These are phyloP conservation scores for Penicillium glabrum DNA, from an alignment of 2,329 filamentous ascomycete genomes.

Conservation along the genomic window DNA sequence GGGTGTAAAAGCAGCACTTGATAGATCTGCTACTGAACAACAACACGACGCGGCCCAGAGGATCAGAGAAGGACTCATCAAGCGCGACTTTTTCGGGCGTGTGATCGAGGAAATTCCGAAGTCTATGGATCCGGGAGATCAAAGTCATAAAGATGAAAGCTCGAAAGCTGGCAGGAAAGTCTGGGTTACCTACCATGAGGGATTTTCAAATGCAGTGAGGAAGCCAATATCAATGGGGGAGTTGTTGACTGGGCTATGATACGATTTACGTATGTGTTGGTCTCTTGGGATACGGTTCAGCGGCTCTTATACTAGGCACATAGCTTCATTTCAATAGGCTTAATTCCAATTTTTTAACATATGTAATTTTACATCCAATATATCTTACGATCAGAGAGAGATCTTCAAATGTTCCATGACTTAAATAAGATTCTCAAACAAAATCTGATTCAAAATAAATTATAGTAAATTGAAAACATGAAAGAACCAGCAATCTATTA, in stretches of 20 bases:
- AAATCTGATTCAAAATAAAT: background rate
- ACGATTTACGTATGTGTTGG: slow-evolving; percentile 5
- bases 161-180: slow-evolving; percentile 58
- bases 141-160: slow-evolving; percentile 33
- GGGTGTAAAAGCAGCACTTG: slow-evolving; percentile 16
- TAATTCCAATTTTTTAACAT: background rate
- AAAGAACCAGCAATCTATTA: background rate
- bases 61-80: slow-evolving; percentile 48
- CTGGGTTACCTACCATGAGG: slow-evolving; percentile 89
- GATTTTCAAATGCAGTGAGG: slow-evolving; percentile 85
- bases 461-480: background rate
- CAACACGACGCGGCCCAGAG: slow-evolving; percentile 26
- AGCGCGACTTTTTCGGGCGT: slow-evolving; percentile 84
- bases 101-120: slow-evolving; percentile 54
- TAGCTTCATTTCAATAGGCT: background rate
- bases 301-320: background rate
- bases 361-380: background rate
- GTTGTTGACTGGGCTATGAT: slow-evolving; percentile 57
- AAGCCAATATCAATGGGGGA: slow-evolving; percentile 82
- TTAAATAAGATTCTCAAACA: background rate
- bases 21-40: slow-evolving; percentile 35
- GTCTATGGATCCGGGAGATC: slow-evolving; percentile 36
- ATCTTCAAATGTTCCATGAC: background rate
- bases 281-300: background rate
- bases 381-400: background rate